Percentiles rank a stretch among this genome's conserved stretches.
Evolutionary conservation across 495 filamentous ascomycete species (phyloP).

Genomic region (Aspergillus cristatus): DNA sequence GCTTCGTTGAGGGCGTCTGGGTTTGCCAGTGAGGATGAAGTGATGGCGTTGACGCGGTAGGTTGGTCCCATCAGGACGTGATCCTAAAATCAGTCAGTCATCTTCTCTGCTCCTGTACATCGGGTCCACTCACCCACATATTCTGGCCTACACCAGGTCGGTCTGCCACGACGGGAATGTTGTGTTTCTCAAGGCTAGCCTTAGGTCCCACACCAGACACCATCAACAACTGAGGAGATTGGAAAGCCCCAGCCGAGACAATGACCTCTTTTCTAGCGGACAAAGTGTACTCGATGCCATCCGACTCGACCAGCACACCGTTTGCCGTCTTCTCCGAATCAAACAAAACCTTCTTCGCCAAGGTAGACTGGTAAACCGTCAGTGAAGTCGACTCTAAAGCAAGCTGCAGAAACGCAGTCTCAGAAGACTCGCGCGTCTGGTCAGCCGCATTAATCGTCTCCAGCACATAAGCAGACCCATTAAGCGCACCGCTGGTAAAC

Average conservation of each 20-base stretch:
- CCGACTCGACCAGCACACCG: slow-evolving; percentile 19
- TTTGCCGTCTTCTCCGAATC: slow-evolving; percentile 19
- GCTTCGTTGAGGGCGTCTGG: background rate
- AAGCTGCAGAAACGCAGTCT: slow-evolving; percentile 18
- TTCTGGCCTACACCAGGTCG: slow-evolving; percentile 41
- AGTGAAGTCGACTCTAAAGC: background rate
- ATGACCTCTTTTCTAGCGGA: slow-evolving; percentile 37
- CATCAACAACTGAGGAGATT: slow-evolving; percentile 39
- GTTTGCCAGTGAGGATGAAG: too few relatives aligned
- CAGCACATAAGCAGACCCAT: slow-evolving; percentile 9
- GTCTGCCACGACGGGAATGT: slow-evolving; percentile 30
- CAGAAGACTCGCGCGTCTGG: slow-evolving; percentile 15
- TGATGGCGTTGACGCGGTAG: slow-evolving; percentile 5
- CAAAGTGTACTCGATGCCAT: slow-evolving; percentile 20
- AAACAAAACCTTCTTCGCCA: slow-evolving; percentile 14
- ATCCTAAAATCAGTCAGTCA: slow-evolving; percentile 19
- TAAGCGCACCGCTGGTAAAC: slow-evolving; percentile 24
- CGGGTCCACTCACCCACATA: too few relatives aligned
- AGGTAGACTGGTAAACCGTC: slow-evolving; percentile 4
- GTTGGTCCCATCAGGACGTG: slow-evolving; percentile 19
- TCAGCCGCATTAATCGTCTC: slow-evolving; percentile 20
- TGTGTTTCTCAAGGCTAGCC: slow-evolving; percentile 19
- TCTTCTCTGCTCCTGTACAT: too few relatives aligned
- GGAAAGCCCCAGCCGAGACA: slow-evolving; percentile 35
- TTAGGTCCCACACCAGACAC: slow-evolving; percentile 19